Percentiles rank a stretch among this genome's conserved stretches.
Evolutionary conservation across 2,329 filamentous ascomycete species (phyloP).

Genomic region (Colletotrichum somersetense): DNA sequence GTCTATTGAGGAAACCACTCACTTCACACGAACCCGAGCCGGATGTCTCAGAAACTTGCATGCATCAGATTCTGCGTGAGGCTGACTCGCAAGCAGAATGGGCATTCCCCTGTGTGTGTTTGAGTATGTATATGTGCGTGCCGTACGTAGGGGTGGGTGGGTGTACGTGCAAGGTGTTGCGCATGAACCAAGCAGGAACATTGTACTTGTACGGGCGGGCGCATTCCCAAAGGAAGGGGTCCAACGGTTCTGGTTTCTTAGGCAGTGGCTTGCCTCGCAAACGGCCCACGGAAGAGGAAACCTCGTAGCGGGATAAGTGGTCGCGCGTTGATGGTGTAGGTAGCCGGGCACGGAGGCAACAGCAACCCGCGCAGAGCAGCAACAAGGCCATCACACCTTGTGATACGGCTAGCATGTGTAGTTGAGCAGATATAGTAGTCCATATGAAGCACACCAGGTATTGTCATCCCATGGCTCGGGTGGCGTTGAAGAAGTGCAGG

Average conservation of each 20-base stretch:
- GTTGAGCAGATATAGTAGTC: not conserved
- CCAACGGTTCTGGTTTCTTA: not conserved
- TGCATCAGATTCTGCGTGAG: slow-evolving; percentile 34
- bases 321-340: not conserved
- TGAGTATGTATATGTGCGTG: not conserved
- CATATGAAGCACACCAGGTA: not conserved
- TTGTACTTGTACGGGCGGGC: slow-evolving; percentile 7
- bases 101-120: not conserved
- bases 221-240: slow-evolving; percentile 2
- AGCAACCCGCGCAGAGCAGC: not conserved
- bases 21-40: slow-evolving; percentile 29
- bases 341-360: slow-evolving; percentile 3
- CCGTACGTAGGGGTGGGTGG: not conserved
- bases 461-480: not conserved
- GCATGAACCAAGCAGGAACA: slow-evolving; percentile 23
- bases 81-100: slow-evolving; percentile 29
- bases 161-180: not conserved
- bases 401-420: slow-evolving; percentile 20
- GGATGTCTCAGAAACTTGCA: slow-evolving; percentile 32
- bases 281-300: not conserved
- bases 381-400: slow-evolving; percentile 17
- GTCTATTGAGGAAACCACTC: slow-evolving; percentile 20
- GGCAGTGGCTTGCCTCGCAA: not conserved
- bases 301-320: not conserved
- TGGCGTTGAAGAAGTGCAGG: not conserved